These are phyloP conservation scores for Chytridium lagenaria DNA, from an alignment of 371 early-diverging fungal genomes.

Conservation along the genomic window DNA sequence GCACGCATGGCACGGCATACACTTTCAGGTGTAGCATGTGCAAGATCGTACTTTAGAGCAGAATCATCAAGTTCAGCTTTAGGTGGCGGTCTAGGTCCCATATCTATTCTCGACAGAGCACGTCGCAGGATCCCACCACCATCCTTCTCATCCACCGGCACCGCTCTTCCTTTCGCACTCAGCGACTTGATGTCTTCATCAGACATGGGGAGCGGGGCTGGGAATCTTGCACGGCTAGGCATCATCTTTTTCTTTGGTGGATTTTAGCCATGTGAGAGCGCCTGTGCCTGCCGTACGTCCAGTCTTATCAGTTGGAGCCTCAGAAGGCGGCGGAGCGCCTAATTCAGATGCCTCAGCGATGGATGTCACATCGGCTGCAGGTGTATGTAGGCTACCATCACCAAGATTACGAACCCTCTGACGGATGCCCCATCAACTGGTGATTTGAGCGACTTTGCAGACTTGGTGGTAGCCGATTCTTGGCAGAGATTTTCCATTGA, in stretches of 20 bases:
- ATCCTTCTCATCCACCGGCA: neutral
- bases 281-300: too few species aligned
- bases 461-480: too few species aligned
- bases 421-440: too few species aligned
- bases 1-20: neutral
- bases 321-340: too few species aligned
- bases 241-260: conserved; percentile 6
- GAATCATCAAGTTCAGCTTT: neutral
- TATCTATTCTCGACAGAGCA: neutral
- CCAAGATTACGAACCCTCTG: too few species aligned
- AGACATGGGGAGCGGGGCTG: neutral
- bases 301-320: too few species aligned
- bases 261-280: conserved; percentile 2
- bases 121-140: neutral
- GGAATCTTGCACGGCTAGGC: neutral
- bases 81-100: conserved; percentile 5
- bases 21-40: neutral
- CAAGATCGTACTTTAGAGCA: neutral
- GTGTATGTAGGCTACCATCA: too few species aligned
- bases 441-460: too few species aligned
- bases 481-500: too few species aligned
- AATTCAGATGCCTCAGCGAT: too few species aligned
- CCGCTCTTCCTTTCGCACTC: neutral
- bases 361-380: too few species aligned
- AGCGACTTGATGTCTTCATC: neutral